Evolutionary conservation across 2,329 filamentous ascomycete genomes (phyloP), one percentile per base, ranked within the genome.

Genomic region (Aspergillus sp.): DNA sequence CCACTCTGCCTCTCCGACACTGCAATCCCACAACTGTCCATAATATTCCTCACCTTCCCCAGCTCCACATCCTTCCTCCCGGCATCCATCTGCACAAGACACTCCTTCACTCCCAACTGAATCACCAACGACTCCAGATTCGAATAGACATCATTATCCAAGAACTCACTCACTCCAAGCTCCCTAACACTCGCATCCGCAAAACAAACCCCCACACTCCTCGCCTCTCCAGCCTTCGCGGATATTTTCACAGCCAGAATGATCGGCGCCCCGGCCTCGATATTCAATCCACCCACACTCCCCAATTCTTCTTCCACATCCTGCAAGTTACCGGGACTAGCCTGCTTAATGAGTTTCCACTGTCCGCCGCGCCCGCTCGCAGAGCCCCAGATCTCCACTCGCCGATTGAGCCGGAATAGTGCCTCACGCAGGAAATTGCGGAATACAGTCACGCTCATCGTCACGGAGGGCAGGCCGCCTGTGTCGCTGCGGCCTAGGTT

Each of bases 111-210:
- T 5, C 95, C 95, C 3, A 99, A 86, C 73, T 99, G 96, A 66
- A 99, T 99, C 55, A 99, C 86, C 17, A 99, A 83, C 3, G 93
- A 92, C 78, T 99, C 95, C 67, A 99, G 96, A 75, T 99, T 99
- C 55, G 94, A 98, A 80, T 96, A 99, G 8, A 97, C 83, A 73
- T 99, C 95, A 72, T 98, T 99, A 82, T 99, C 95, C n/a, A 96
- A 85, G 66, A 99, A 99, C 73, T 99, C 96, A 81, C 91, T 96
- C 57, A 99, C 92, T 8, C 95, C 95, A 2, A 99, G 84, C 80
- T 99, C 95, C 54, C 95, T 86, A 25, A 98, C 94, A 66, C 92
- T 97, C 1, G 96, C 95, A 81, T 99, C 95, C 7, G 95, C 96
- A 73, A 99, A 99, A 78, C 95, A 98, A 5, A 99, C 94, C 8